Base-by-base conservation (phyloP, 2,329 filamentous ascomycete genomes). In the Penicillium griseofulvum region DNA sequence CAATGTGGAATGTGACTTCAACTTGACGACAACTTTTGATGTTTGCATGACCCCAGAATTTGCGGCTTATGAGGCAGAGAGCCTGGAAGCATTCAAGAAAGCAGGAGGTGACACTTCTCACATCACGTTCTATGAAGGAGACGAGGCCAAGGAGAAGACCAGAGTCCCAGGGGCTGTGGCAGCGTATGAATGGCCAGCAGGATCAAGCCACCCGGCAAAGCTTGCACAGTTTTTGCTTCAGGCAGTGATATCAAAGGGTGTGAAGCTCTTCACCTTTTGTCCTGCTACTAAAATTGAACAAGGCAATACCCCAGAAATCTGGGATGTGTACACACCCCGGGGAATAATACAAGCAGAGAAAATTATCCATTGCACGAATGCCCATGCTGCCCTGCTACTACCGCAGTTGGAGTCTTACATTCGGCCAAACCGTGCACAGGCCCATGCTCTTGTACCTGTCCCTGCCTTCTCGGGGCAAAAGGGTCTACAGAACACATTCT, bases 171-270 rank as follows among this genome's bases (percentile, higher is more conserved):
- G 64, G 2, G 74, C 75, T 0, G 51, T 79, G 11, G 71, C 74
- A n/a, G 79, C 78, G 8, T 81, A 81, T 55, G 78, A 80, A 58
- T 81, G 79, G 79, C 76, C 78, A 4, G 79, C 78, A 14, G 79
- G 76, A 3, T 80, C 77, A 3, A 76, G 70, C 33, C 79, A 81
- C 62, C 78, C 79, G 3, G 78, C 78, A 6, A 81, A 80, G 59
- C 63, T 81, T 19, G 74, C 75, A 0, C 78, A 81, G n/a, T 81
- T 77, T 69, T 68, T 81, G 12, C 65, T 81, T 19, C 63, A 60
- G 12, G 63, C 68, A 16, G 69, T 68, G 14, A 69, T 79, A 6
- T 62, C 64, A 1, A 69, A 68, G 38, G 78, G 78, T 7, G 73
- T 67, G 4, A 65, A 56, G 28, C 57, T 81, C 5, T 79, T 73